Percentiles rank a stretch among this genome's conserved stretches.
These are phyloP conservation scores for Chalciporus pseudorubinellus DNA, from an alignment of 768 basidiomycete genomes.

Conservation along the genomic window DNA sequence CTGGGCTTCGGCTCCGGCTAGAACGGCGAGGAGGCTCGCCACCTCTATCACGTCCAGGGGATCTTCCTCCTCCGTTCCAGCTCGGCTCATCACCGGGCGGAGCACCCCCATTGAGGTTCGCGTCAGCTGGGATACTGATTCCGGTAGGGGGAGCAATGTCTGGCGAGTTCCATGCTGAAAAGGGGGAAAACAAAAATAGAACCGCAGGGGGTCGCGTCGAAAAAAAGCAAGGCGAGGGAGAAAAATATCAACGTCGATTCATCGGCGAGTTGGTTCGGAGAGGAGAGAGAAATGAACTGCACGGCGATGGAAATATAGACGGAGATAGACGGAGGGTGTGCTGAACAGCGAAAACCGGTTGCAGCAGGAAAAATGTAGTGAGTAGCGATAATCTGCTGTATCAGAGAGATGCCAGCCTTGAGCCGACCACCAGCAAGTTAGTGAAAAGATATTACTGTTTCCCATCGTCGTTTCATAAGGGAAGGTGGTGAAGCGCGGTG, in stretches of 20 bases:
- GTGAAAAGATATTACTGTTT: conserved; percentile 16
- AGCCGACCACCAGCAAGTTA: conserved; percentile 30
- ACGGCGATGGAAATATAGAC: conserved; percentile 17
- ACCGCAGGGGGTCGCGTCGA: conserved; percentile 11
- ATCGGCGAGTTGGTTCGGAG: conserved; percentile 30
- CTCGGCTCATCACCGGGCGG: conserved; percentile 52
- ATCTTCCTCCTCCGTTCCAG: conserved; percentile 52
- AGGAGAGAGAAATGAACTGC: conserved; percentile 12
- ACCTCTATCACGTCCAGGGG: conserved; percentile 36
- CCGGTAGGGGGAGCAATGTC: conserved; percentile 68
- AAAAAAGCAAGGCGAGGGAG: conserved; percentile 30
- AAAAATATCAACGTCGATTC: conserved; percentile 43
- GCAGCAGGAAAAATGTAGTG: conserved; percentile 13
- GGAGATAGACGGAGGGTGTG: conserved; percentile 23
- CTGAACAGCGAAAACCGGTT: conserved; percentile 8
- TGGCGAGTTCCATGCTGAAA: conserved; percentile 80
- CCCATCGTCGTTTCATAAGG: conserved; percentile 28
- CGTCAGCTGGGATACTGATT: conserved; percentile 68
- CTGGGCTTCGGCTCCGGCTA: conserved; percentile 80
- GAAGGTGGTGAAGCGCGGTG: conserved; percentile 31
- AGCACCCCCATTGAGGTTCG: conserved; percentile 43
- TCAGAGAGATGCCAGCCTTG: conserved; percentile 33
- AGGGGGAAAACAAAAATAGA: conserved; percentile 12
- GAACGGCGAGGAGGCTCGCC: conserved; percentile 60
- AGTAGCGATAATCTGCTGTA: conserved; percentile 8